Conservation (phyloP, 768 basidiomycete species). For the Chiua virens region DNA sequence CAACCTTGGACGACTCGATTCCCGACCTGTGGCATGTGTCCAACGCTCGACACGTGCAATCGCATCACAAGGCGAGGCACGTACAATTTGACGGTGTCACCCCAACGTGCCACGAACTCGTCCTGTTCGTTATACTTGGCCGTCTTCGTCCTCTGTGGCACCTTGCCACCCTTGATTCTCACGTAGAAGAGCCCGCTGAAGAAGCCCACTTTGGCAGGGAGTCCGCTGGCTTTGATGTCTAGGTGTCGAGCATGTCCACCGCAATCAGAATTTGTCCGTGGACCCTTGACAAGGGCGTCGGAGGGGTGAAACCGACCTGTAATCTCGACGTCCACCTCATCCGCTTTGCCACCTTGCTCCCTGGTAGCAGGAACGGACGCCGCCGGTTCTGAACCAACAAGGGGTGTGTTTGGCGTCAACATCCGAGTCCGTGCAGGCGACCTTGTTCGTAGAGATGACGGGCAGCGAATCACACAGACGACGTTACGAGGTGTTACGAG, state of each 20-base stretch:
- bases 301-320: conserved; percentile 15
- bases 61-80: not conserved
- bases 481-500: not conserved
- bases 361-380: not conserved
- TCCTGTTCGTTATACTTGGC: conserved; percentile 24
- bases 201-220: conserved; percentile 32
- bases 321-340: conserved; percentile 29
- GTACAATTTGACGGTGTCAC: conserved; percentile 26
- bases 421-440: conserved; percentile 2
- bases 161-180: conserved; percentile 26
- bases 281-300: too few relatives aligned
- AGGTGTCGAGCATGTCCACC: too few relatives aligned
- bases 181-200: conserved; percentile 31
- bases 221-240: conserved; percentile 36
- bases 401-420: conserved; percentile 13
- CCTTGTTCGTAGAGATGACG: not conserved
- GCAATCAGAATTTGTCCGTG: too few relatives aligned
- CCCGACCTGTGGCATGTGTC: conserved; percentile 19
- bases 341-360: conserved; percentile 2
- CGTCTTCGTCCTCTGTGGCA: conserved; percentile 29
- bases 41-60: too few relatives aligned
- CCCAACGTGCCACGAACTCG: conserved; percentile 31
- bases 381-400: not conserved
- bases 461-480: not conserved
- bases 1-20: conserved; percentile 32